Evolutionary conservation across 345 rosid genomes (phyloP).

Genomic region (Microthlaspi erraticum): DNA sequence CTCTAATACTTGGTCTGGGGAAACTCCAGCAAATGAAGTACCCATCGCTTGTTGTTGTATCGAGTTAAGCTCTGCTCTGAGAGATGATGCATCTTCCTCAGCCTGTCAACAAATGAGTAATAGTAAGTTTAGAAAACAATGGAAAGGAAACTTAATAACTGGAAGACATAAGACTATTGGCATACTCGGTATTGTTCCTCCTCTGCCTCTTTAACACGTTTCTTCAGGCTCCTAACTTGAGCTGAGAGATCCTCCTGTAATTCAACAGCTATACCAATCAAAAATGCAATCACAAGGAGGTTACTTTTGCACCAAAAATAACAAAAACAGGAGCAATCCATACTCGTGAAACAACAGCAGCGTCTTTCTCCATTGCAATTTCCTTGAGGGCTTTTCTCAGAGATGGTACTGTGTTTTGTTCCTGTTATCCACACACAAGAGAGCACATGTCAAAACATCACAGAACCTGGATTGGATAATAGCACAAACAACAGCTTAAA

Average conservation of each 20-base stretch:
- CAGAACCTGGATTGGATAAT: neutral
- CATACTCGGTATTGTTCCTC: conserved; percentile 90
- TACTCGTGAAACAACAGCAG: conserved; percentile 95
- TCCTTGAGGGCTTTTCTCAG: conserved; percentile 92
- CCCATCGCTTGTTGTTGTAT: conserved; percentile 74
- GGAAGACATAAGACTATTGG: conserved; percentile 33
- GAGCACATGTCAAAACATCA: conserved; percentile 24
- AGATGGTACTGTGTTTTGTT: conserved; percentile 85
- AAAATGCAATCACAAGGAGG: conserved; percentile 22
- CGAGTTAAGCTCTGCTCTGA: conserved; percentile 91
- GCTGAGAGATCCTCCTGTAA: conserved; percentile 91
- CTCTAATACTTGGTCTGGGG: conserved; percentile 71
- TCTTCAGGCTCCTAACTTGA: conserved; percentile 88
- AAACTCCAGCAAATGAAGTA: conserved; percentile 56
- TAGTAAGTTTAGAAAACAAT: conserved; percentile 21
- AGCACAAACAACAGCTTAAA: neutral
- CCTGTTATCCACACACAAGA: conserved; percentile 53
- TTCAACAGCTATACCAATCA: conserved; percentile 25
- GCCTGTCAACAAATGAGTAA: conserved; percentile 60
- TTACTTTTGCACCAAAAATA: neutral
- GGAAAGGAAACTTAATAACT: neutral
- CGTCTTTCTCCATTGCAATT: conserved; percentile 99
- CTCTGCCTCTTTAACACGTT: conserved; percentile 85
- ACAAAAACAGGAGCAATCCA: conserved; percentile 3
- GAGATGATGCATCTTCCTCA: conserved; percentile 96